Evolutionary conservation across 2,329 filamentous ascomycete species (phyloP).

Genomic region (Ceratocystis ficicola): DNA sequence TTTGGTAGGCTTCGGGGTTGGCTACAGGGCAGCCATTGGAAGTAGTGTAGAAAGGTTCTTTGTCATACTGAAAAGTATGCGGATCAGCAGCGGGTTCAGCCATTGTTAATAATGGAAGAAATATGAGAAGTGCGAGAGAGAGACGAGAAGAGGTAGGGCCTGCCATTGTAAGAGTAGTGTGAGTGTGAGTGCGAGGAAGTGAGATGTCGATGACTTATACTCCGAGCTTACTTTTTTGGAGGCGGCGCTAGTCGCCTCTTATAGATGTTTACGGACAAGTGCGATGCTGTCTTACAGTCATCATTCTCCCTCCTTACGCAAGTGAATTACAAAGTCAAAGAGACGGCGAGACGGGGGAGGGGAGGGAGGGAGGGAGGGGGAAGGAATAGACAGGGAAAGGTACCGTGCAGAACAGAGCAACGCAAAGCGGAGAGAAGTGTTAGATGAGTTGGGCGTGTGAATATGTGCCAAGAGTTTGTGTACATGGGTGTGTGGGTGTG

Average conservation of each 20-base stretch:
- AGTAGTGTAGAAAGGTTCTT: conserved; percentile 47
- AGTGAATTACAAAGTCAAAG: background rate
- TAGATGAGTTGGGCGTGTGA: background rate
- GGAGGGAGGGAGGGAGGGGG: background rate
- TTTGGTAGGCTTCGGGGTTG: conserved; percentile 38
- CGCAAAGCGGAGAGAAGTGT: no score
- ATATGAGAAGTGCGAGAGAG: background rate
- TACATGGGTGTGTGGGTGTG: background rate
- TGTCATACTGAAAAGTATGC: conserved; percentile 36
- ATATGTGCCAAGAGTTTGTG: background rate
- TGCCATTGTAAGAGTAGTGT: background rate
- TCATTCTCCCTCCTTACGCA: background rate
- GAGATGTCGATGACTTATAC: background rate
- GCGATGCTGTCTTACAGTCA: background rate
- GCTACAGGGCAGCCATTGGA: conserved; percentile 48
- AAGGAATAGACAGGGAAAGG: background rate
- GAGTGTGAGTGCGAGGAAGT: background rate
- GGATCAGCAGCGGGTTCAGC: conserved; percentile 7
- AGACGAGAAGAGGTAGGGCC: background rate
- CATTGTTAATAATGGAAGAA: conserved; percentile 1
- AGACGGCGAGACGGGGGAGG: background rate
- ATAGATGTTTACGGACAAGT: background rate
- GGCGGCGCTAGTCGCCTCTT: background rate
- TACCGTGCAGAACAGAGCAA: background rate
- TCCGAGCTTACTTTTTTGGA: background rate